Percentiles rank a stretch among this genome's conserved stretches.
These are phyloP conservation scores for Eruca vesicaria DNA, from an alignment of 441 rosid genomes.

Conservation along the genomic window DNA sequence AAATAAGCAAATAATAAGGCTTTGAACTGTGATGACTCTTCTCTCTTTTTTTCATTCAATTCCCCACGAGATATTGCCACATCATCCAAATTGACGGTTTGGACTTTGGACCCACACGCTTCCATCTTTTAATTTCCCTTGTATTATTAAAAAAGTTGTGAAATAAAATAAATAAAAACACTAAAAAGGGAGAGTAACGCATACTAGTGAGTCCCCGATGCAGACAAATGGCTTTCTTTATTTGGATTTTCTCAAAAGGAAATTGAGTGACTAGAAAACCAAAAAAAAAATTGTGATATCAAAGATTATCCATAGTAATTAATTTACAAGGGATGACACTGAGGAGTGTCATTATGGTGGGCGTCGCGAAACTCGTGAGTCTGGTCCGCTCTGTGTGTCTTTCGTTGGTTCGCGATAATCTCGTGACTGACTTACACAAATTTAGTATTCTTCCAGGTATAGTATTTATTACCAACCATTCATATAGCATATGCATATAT, in stretches of 20 bases:
- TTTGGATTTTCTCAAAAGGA: neutral
- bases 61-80: constrained; percentile 35
- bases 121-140: constrained; percentile 4
- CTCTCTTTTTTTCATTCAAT: constrained; percentile 33
- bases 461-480: constrained; percentile 1
- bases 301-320: neutral
- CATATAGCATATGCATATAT: neutral
- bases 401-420: constrained; percentile 28
- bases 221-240: constrained; percentile 23
- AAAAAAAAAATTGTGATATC: neutral
- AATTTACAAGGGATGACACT: constrained; percentile 18
- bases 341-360: constrained; percentile 8
- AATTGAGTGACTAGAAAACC: neutral
- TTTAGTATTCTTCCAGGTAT: neutral
- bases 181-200: neutral
- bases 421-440: constrained; percentile 29
- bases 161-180: neutral
- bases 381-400: constrained; percentile 4
- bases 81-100: constrained; percentile 23
- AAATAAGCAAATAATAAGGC: neutral
- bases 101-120: constrained; percentile 41
- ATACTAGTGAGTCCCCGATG: neutral
- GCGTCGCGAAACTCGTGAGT: constrained; percentile 35
- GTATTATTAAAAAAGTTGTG: neutral
- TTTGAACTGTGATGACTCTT: neutral